Evolutionary conservation across 2,329 filamentous ascomycete genomes (phyloP).

Genomic region (Aspergillus bombycis): DNA sequence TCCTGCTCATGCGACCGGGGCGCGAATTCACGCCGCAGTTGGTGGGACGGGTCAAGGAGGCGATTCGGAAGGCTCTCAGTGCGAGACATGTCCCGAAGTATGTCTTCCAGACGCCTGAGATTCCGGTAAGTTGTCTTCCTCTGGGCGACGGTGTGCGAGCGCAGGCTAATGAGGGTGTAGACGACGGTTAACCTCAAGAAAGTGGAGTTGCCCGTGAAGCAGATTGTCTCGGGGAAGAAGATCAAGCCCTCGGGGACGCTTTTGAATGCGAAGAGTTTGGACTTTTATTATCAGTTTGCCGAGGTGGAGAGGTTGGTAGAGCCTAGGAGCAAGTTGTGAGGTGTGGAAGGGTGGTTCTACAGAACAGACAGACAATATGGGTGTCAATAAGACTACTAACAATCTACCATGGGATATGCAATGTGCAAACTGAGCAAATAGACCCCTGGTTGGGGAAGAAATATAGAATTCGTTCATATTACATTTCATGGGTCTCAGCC

Average conservation of each 20-base stretch:
- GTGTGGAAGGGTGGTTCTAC: neutral
- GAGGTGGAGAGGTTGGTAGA: slow-evolving; percentile 65
- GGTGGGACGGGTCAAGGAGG: slow-evolving; percentile 62
- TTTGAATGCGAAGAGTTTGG: slow-evolving; percentile 73
- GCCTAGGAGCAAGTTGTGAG: slow-evolving; percentile 26
- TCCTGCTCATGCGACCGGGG: slow-evolving; percentile 63
- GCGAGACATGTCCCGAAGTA: slow-evolving; percentile 77
- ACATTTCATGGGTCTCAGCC: neutral
- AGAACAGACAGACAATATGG: no score
- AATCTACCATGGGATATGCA: no score
- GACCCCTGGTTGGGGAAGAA: neutral
- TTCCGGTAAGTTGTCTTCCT: slow-evolving; percentile 63
- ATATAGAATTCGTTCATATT: no score
- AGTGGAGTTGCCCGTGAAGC: slow-evolving; percentile 81
- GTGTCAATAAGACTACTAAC: no score
- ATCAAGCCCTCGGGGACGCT: slow-evolving; percentile 78
- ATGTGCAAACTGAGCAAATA: no score
- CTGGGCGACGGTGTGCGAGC: neutral
- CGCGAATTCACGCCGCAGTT: slow-evolving; percentile 58
- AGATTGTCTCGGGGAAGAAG: slow-evolving; percentile 74
- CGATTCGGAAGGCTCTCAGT: slow-evolving; percentile 68
- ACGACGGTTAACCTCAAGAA: slow-evolving; percentile 85
- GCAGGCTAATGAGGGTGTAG: slow-evolving; percentile 42
- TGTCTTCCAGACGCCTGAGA: slow-evolving; percentile 78
- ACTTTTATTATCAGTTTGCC: slow-evolving; percentile 80